A percentile compares a stretch with the other conserved stretches of the same genome.
These are phyloP conservation scores for Dipteronia dyeriana DNA, from an alignment of 345 rosid species.

Conservation along the genomic window DNA sequence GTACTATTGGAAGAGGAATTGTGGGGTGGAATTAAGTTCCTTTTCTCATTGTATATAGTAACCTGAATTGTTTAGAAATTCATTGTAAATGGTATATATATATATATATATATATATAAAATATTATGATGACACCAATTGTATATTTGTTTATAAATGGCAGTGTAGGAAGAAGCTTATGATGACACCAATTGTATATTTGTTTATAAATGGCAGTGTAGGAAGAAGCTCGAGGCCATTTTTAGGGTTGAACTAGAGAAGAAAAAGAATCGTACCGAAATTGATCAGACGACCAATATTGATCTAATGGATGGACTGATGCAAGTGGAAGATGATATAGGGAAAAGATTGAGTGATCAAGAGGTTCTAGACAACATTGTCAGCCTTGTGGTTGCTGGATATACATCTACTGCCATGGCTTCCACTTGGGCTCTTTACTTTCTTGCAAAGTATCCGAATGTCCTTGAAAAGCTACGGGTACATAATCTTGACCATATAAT, in stretches of 20 bases:
- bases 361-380: slow-evolving; percentile 45
- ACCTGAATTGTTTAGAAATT: too few species aligned
- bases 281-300: too few species aligned
- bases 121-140: too few species aligned
- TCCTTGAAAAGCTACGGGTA: slow-evolving; percentile 33
- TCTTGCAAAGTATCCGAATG: slow-evolving; percentile 37
- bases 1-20: too few species aligned
- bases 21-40: too few species aligned
- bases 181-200: too few species aligned
- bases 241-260: slow-evolving; percentile 29
- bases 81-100: too few species aligned
- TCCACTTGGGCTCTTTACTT: slow-evolving; percentile 46
- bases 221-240: slow-evolving; percentile 26
- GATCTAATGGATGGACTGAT: slow-evolving; percentile 40
- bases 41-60: too few species aligned
- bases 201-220: slow-evolving; percentile 19
- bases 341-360: slow-evolving; percentile 33
- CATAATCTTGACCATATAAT: too few species aligned
- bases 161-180: slow-evolving; percentile 34
- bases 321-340: slow-evolving; percentile 39
- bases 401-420: slow-evolving; percentile 30
- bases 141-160: not conserved
- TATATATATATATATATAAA: too few species aligned
- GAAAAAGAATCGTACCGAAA: slow-evolving; percentile 21
- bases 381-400: slow-evolving; percentile 32